Evolutionary conservation across 2,329 filamentous ascomycete genomes (phyloP).

Genomic region (Talaromyces piceae): DNA sequence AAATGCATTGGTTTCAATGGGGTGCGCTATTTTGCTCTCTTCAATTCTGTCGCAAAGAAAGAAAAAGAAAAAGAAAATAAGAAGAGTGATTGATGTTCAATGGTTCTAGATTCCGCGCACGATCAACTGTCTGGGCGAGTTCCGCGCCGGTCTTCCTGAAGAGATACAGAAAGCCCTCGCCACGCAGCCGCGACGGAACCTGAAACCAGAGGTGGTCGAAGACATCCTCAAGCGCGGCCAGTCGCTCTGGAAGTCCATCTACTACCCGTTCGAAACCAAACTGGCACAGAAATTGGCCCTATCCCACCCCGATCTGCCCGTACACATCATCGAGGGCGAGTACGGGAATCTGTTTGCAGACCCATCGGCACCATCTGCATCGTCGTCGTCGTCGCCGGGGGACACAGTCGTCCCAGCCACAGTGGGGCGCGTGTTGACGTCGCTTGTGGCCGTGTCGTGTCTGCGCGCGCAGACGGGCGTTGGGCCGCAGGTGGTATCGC

Average conservation of each 20-base stretch:
- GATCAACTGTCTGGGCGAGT: slow-evolving; percentile 73
- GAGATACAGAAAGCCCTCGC: slow-evolving; percentile 21
- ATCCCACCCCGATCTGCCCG: slow-evolving; percentile 75
- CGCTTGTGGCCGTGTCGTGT: slow-evolving; percentile 65
- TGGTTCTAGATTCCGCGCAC: slow-evolving; percentile 57
- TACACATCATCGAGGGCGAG: slow-evolving; percentile 67
- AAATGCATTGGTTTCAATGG: slow-evolving; percentile 44
- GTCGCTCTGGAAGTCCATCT: slow-evolving; percentile 67
- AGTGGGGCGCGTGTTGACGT: slow-evolving; percentile 65
- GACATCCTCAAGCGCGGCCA: slow-evolving; percentile 52
- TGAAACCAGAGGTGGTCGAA: slow-evolving; percentile 48
- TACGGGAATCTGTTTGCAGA: slow-evolving; percentile 69
- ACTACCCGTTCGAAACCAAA: slow-evolving; percentile 65
- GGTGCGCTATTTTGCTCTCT: not conserved
- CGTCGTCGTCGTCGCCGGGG: too few species aligned
- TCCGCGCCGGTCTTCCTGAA: slow-evolving; percentile 55
- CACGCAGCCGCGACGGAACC: slow-evolving; percentile 16
- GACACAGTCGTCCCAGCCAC: slow-evolving; percentile 34
- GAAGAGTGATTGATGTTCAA: too few species aligned
- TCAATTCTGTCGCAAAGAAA: not conserved
- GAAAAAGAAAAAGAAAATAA: too few species aligned
- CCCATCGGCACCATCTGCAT: slow-evolving; percentile 45
- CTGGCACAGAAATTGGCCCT: slow-evolving; percentile 61
- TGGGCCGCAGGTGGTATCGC: slow-evolving; percentile 71
- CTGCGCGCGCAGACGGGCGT: slow-evolving; percentile 73